phyloP scores from a whole-genome alignment of 441 rosid genomes.

The Syzygium syzygioides region DNA sequence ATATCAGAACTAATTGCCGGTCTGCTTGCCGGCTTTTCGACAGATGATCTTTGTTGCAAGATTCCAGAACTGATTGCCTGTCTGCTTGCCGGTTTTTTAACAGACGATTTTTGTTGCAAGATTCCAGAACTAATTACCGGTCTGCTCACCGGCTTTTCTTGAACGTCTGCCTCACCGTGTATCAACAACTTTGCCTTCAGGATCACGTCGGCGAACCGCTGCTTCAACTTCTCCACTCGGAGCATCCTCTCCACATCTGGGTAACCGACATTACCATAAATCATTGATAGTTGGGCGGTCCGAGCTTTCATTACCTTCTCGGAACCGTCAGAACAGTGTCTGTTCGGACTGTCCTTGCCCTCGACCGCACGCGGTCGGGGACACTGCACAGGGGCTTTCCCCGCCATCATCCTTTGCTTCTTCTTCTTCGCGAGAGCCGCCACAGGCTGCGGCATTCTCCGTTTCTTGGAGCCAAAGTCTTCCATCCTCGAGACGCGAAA shows the following conservation, averaged over 20 bases:
- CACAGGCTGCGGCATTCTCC: not conserved
- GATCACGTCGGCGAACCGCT: not conserved
- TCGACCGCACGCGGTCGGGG: not conserved
- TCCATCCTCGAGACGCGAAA: not conserved
- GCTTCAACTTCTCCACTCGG: not conserved
- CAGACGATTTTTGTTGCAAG: not conserved
- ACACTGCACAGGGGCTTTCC: not conserved
- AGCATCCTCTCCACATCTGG: not conserved
- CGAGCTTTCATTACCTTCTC: not conserved
- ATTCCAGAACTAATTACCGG: not conserved
- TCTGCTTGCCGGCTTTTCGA: too few species aligned
- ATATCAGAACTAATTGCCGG: too few species aligned
- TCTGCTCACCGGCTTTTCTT: not conserved
- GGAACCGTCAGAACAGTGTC: not conserved
- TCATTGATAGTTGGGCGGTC: not conserved
- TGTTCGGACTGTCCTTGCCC: not conserved
- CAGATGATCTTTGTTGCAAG: too few species aligned
- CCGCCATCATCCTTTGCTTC: not conserved
- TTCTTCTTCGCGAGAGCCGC: not conserved
- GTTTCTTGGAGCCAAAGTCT: not conserved
- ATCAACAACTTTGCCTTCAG: not conserved
- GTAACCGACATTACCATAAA: not conserved
- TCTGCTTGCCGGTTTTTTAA: too few species aligned
- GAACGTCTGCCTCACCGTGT: not conserved
- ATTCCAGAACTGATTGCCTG: too few species aligned